phyloP scores from a whole-genome alignment of 768 basidiomycete genomes.

The Postia placenta region DNA sequence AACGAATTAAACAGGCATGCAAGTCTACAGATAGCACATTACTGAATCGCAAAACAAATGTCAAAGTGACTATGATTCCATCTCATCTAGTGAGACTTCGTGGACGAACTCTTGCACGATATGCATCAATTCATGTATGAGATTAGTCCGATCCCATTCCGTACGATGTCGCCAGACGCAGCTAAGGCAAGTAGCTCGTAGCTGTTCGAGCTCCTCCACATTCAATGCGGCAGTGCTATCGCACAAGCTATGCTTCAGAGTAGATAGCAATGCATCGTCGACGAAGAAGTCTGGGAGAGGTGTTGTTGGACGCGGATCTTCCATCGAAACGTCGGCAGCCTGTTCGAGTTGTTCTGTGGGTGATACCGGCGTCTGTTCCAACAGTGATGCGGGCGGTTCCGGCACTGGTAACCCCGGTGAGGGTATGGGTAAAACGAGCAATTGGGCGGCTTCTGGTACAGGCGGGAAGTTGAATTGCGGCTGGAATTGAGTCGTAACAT shows the following conservation, averaged over 20 bases:
- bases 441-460: background rate
- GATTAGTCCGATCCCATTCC: conserved; percentile 75
- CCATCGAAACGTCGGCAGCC: conserved; percentile 35
- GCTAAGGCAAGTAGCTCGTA: conserved; percentile 78
- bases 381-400: background rate
- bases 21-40: conserved; percentile 1
- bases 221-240: conserved; percentile 54
- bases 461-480: too few species aligned
- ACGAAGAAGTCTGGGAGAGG: conserved; percentile 77
- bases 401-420: background rate
- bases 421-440: background rate
- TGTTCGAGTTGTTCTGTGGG: conserved; percentile 6
- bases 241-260: conserved; percentile 45
- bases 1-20: conserved; percentile 2
- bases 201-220: conserved; percentile 90
- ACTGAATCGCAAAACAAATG: background rate
- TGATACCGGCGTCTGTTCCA: background rate
- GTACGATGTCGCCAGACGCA: conserved; percentile 75
- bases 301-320: conserved; percentile 53
- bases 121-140: conserved; percentile 53
- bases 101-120: conserved; percentile 60
- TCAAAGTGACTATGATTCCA: conserved; percentile 10
- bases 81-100: conserved; percentile 42
- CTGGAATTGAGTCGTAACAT: too few species aligned
- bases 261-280: conserved; percentile 39